phyloP scores from a whole-genome alignment of 2,329 filamentous ascomycete species.

The Epichloe baconii region DNA sequence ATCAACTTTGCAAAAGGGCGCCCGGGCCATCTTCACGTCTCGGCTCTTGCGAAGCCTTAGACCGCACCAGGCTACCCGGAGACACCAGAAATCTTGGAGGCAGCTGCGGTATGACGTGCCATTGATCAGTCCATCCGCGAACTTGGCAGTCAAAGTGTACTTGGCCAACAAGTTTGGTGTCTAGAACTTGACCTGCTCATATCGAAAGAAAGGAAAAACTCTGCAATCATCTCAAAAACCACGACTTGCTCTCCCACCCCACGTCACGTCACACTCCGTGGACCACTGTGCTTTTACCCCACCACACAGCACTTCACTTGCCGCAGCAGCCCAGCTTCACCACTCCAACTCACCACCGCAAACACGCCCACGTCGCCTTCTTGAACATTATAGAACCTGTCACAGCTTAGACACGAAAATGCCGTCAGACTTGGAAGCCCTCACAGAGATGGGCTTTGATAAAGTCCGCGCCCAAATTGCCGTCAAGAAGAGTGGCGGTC shows the following conservation, averaged over 20 bases:
- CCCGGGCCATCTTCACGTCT: too few relatives aligned
- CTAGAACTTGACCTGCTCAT: too few relatives aligned
- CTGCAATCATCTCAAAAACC: too few relatives aligned
- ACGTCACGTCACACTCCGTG: not conserved
- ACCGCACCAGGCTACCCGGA: too few relatives aligned
- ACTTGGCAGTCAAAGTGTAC: not conserved
- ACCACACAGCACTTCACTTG: not conserved
- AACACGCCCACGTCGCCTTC: not conserved
- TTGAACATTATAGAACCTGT: not conserved
- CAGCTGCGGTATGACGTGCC: not conserved
- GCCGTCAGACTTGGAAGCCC: constrained; percentile 44
- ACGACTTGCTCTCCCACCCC: too few relatives aligned
- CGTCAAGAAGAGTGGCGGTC: constrained; percentile 66
- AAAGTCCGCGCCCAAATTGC: constrained; percentile 70
- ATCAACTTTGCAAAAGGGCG: too few relatives aligned
- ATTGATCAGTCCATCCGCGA: not conserved
- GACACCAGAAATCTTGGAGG: too few relatives aligned
- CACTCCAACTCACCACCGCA: constrained; percentile 1
- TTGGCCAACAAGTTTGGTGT: too few relatives aligned
- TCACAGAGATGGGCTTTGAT: constrained; percentile 71
- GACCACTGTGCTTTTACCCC: not conserved
- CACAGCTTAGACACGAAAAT: constrained; percentile 29
- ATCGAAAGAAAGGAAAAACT: too few relatives aligned
- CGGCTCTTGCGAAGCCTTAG: too few relatives aligned
- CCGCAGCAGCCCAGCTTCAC: not conserved